Percentiles rank a stretch among this genome's conserved stretches.
Evolutionary conservation across 192 early-diverging fungal species (phyloP).

Genomic region (Podochytrium sp.): DNA sequence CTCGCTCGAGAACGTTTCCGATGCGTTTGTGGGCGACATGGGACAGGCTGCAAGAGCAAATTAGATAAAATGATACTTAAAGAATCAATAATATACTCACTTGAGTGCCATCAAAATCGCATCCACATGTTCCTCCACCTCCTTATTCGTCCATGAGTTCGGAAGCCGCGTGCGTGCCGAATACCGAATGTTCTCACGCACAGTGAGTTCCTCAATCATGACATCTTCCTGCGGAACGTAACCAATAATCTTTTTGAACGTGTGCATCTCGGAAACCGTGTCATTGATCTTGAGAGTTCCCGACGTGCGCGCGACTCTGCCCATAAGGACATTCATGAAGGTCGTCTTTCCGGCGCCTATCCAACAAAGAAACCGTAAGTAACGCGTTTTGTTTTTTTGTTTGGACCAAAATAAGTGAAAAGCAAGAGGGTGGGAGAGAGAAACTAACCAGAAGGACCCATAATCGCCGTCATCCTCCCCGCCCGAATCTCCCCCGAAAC

Average conservation of each 20-base stretch:
- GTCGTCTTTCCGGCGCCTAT: constrained; percentile 35
- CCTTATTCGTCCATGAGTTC: constrained; percentile 57
- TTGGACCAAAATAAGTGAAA: background rate
- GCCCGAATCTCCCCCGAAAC: constrained; percentile 74
- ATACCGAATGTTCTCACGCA: constrained; percentile 75
- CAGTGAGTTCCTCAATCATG: constrained; percentile 54
- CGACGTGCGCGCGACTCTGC: constrained; percentile 28
- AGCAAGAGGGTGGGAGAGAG: background rate
- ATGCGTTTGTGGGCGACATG: constrained; percentile 70
- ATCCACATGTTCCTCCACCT: constrained; percentile 69
- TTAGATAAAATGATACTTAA: background rate
- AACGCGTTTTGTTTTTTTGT: background rate
- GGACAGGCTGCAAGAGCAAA: constrained; percentile 42
- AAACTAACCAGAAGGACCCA: constrained; percentile 84
- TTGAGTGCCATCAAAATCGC: constrained; percentile 21
- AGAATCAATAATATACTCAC: background rate
- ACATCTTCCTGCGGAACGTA: constrained; percentile 44
- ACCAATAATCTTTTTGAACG: constrained; percentile 41
- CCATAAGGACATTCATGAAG: constrained; percentile 45
- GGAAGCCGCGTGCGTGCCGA: constrained; percentile 78
- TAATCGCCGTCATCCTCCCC: constrained; percentile 79
- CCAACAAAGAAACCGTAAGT: background rate
- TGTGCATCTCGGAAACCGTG: constrained; percentile 32
- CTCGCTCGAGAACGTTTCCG: constrained; percentile 71
- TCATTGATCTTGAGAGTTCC: constrained; percentile 35